Base-by-base conservation (phyloP, 116 monocot genomes). In the Iris pallida region DNA sequence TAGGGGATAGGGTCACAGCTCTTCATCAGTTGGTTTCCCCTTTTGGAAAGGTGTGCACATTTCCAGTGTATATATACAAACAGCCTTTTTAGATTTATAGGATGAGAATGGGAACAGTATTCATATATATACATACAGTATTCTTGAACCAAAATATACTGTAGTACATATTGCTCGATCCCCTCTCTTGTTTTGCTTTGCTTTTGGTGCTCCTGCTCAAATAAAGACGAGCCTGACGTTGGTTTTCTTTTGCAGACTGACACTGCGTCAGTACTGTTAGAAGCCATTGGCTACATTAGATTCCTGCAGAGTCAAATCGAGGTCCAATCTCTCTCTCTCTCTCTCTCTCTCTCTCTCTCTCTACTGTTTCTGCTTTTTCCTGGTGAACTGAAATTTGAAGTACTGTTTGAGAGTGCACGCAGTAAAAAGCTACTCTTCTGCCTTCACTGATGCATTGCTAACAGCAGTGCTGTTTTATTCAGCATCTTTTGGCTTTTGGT, bases 281-380 rank as follows among this genome's bases (percentile, higher is more conserved):
- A 92, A 81, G 83, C 88, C 76, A 88, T 88, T 73, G 92, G 88
- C 77, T 92, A 88, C 81, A 92, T 92, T 74, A 92, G 88, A 88
- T 92, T 92, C 83, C 92, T 92, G 44, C 92, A 88, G 44, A 66
- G 73, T 74, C 92, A 92, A 79, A 82, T 92, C 81, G 83, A 92
- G 92, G 92, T 92, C 69, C 53, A 60, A 57, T 18, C 41, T 20
- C n/a, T 45, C 58, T 65, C 20, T 20, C 14, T 59, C 62, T 55
- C 48, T 57, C 55, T 62, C 44, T 57, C 63, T 53, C 7, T 13
- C 42, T 40, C 16, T 69, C 62, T 68, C 48, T 73, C 63, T 86
- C 60, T 56, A 72, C 54, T 75, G 65, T 75, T 14, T 45, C 53
- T 43, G 67, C 41, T 57, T 47, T 53, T 4, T 40, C 6, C 45